Base-by-base conservation (phyloP, 73 alveolate genomes). In the Chromera velia region DNA sequence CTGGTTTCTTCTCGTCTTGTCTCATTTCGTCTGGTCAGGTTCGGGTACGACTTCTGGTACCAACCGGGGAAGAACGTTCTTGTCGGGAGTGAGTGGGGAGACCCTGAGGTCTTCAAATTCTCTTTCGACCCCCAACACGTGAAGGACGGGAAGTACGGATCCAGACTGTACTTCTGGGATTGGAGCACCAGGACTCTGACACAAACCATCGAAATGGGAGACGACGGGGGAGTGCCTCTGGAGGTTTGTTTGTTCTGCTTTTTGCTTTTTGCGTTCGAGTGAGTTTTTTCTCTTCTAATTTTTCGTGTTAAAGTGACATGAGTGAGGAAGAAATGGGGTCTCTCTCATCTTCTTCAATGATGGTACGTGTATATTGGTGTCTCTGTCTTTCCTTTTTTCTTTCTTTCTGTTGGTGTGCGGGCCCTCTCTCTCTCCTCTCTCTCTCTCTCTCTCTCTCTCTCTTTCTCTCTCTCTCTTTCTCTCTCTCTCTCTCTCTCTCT, bases 31-130 rank as follows among this genome's bases (percentile, higher is more conserved):
- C 27, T 69, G 22, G 22, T 29, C 33, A 73, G 34, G 7, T 73
- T 33, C 24, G 67, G 69, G 19, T 65, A 78, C 31, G 85, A 78
- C 32, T 82, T 82, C 80, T 82, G 88, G 88, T 82, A 82, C 67
- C 82, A 82, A 28, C 88, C 84, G 19, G 65, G 82, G 19, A 84
- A 74, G 81, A 74, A 82, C 32, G 84, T 82, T 66, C 55, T 82
- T 84, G 79, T 81, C 70, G 72, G 83, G 32, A 30, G 83, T 30
- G 83, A 81, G 31, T 45, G 65, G 27, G 82, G 72, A 9, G 6
- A 22, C 6, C 27, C 9, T 1, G 22, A 1, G 27, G 68, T 22
- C 4, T 22, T 40, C 55, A 40, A 4, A 13, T 40, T 7, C 55
- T 7, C 55, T 40, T 81, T 81, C 81, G 70, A 81, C 72, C 88